A percentile compares a stretch with the other conserved stretches of the same genome.
These are phyloP conservation scores for Phoenix dactylifera DNA, from an alignment of 176 grass and related monocot species.

Conservation along the genomic window DNA sequence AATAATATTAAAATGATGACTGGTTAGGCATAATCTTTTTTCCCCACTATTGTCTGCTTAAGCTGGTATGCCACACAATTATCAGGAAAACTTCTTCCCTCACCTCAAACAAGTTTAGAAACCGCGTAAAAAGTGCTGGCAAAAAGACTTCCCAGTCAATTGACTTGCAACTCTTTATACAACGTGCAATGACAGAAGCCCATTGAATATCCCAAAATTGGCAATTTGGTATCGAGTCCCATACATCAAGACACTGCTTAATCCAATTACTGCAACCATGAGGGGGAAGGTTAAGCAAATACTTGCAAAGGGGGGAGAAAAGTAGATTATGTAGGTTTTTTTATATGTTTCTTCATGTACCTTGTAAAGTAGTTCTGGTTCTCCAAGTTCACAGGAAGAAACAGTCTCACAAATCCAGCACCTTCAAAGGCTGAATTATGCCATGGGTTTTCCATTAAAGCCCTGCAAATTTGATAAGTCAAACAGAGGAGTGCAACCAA, in stretches of 20 bases:
- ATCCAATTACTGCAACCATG: conserved; percentile 57
- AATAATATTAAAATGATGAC: no score
- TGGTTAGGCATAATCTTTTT: no score
- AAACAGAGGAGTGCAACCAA: no score
- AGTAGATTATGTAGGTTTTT: neutral
- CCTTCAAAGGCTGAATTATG: conserved; percentile 95
- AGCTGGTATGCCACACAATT: no score
- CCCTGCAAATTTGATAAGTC: conserved; percentile 31
- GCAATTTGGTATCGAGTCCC: conserved; percentile 77
- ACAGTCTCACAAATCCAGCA: conserved; percentile 79
- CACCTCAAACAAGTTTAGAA: conserved; percentile 98
- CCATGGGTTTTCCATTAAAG: conserved; percentile 91
- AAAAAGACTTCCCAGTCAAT: conserved; percentile 83
- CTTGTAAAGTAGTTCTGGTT: conserved; percentile 68
- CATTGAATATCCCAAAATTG: conserved; percentile 97
- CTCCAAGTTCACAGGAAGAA: conserved; percentile 76
- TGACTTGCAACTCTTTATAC: conserved; percentile 60
- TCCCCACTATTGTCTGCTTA: no score
- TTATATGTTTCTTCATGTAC: conserved; percentile 34
- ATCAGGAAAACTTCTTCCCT: neutral
- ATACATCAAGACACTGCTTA: conserved; percentile 59
- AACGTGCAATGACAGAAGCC: conserved; percentile 74
- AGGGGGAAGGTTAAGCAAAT: neutral
- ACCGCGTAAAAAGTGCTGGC: conserved; percentile 56
- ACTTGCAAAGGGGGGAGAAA: conserved; percentile 10